These are phyloP conservation scores for Cryphonectria japonica DNA, from an alignment of 2,329 filamentous ascomycete species.

Conservation along the genomic window DNA sequence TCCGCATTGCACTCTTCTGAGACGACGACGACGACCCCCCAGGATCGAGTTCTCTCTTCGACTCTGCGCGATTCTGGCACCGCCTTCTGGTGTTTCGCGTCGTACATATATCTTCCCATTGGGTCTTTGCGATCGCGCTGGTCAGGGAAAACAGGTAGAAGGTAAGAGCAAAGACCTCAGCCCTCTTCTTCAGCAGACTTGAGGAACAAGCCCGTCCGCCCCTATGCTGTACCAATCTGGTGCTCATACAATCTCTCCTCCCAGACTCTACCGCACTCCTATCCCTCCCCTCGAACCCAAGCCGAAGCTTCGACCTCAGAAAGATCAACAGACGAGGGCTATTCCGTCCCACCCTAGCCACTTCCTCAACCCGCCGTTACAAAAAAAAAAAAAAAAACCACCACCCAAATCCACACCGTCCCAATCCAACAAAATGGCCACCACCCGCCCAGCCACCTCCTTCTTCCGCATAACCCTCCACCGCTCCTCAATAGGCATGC, in stretches of 20 bases:
- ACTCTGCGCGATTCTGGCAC: too few relatives aligned
- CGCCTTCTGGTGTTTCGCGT: too few relatives aligned
- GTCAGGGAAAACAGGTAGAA: neutral
- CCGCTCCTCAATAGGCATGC: conserved; percentile 87
- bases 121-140: neutral
- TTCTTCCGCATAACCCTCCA: conserved; percentile 92
- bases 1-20: neutral
- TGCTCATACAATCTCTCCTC: neutral
- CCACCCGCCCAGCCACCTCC: conserved; percentile 55
- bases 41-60: neutral
- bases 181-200: neutral
- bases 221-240: neutral
- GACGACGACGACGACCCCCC: neutral
- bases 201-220: neutral
- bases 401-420: neutral
- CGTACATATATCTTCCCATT: neutral
- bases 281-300: neutral
- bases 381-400: neutral
- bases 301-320: neutral
- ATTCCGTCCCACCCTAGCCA: neutral
- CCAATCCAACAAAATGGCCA: conserved; percentile 1
- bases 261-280: neutral
- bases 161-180: neutral
- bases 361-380: too few relatives aligned
- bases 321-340: neutral